phyloP scores from a whole-genome alignment of 331 rosid genomes.

The Stylosanthes scabra region DNA sequence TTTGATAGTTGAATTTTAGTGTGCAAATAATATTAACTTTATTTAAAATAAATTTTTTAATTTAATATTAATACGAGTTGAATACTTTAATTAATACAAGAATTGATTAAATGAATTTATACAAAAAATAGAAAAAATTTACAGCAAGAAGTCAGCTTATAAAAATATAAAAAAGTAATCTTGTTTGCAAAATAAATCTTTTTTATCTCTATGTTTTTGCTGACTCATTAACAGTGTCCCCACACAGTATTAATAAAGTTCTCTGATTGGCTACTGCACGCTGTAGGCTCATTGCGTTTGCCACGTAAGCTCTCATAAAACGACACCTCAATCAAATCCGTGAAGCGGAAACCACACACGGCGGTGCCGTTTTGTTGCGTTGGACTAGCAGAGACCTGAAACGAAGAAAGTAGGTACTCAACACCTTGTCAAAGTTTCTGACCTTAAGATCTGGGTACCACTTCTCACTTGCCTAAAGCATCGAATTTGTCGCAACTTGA shows the following conservation, averaged over 20 bases:
- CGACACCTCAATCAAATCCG: constrained; percentile 13
- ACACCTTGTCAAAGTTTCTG: neutral
- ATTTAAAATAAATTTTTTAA: too few species aligned
- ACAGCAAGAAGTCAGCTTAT: too few species aligned
- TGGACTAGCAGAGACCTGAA: neutral
- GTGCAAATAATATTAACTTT: too few species aligned
- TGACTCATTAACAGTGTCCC: neutral
- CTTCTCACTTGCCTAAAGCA: constrained; percentile 6
- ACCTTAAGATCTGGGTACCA: constrained; percentile 27
- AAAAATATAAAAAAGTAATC: too few species aligned
- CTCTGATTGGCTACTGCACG: constrained; percentile 51
- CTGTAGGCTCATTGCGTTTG: constrained; percentile 8
- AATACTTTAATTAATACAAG: too few species aligned
- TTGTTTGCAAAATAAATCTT: too few species aligned
- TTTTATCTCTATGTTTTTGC: neutral
- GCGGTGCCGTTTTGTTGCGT: constrained; percentile 33
- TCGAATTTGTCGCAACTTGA: neutral
- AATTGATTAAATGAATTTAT: too few species aligned
- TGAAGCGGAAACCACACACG: neutral
- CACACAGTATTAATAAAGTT: neutral
- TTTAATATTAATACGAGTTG: too few species aligned
- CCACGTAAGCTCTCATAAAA: constrained; percentile 43
- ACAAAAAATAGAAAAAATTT: too few species aligned
- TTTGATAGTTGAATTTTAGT: too few species aligned
- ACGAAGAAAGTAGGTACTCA: neutral